Base-by-base conservation (phyloP, 345 rosid genomes). In the Leavenworthia alabamica region DNA sequence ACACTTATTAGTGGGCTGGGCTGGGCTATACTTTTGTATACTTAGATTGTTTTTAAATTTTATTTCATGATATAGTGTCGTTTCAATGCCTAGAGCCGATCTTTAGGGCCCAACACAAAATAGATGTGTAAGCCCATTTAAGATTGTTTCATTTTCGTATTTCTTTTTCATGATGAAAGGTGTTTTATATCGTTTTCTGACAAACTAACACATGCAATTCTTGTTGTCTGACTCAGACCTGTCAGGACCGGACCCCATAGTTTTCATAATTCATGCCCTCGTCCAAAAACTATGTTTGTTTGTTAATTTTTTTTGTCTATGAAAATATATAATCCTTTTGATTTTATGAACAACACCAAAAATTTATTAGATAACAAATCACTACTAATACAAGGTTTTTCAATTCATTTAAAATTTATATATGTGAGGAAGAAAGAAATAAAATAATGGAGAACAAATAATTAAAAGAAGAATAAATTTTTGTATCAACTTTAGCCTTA, bases 401-500 rank as follows among this genome's bases (percentile, higher is more conserved):
- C 11, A 50, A 27, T 1, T 49, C 6, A 55, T 41, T 46, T 20
- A n/a, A 46, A 54, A 16, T 12, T 29, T 24, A 56, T 57, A 28
- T 37, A 2, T 47, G 3, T 20, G 12, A 24, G 5, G 27, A 41
- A 47, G 41, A 27, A 57, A 43, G 2, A 7, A 40, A 7, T 50
- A 31, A 4, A 17, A 16, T 43, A 32, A 42, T 68, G 52, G 13
- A 68, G 46, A 32, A 68, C 47, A 60, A 17, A 50, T 33, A 60
- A 51, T 16, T 7, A 16, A 68, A 40, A 43, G 54, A 44, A 35
- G 61, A 22, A 14, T 14, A 22, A 7, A 60, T 35, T 68, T 60
- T 9, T 52, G 61, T 52, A 60, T 10, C 19, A 52, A 61, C 73
- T 68, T 68, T 68, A 60, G 47, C 73, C 66, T 60, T 44, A 60